These are phyloP conservation scores for Candida nitratophila DNA, from an alignment of 805 yeast genomes.

Conservation along the genomic window DNA sequence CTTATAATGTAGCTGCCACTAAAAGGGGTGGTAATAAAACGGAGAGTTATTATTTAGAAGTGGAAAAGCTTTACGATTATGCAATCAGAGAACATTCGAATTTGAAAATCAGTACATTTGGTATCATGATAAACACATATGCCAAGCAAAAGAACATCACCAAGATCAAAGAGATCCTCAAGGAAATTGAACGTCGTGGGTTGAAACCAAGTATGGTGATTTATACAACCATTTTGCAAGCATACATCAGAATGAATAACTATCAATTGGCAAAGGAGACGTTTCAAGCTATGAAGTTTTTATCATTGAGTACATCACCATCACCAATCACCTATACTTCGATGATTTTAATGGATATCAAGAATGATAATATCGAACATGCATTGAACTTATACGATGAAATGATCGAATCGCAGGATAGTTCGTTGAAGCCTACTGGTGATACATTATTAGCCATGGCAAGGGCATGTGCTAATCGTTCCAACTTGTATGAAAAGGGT, in stretches of 20 bases:
- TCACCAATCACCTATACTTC: constrained; percentile 61
- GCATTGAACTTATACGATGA: constrained; percentile 75
- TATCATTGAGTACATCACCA: constrained; percentile 61
- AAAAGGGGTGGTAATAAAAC: constrained; percentile 6
- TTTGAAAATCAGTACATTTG: constrained; percentile 34
- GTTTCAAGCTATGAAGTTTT: constrained; percentile 82
- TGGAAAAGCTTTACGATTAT: constrained; percentile 28
- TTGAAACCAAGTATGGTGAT: constrained; percentile 37
- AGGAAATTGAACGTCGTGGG: constrained; percentile 30
- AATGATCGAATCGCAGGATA: constrained; percentile 45
- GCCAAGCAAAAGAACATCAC: constrained; percentile 32
- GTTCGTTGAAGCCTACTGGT: constrained; percentile 32
- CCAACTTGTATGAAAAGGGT: constrained; percentile 44
- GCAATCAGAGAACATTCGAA: constrained; percentile 18
- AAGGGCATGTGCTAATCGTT: constrained; percentile 55
- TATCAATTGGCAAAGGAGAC: constrained; percentile 59
- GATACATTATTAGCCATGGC: constrained; percentile 52
- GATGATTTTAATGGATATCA: constrained; percentile 60
- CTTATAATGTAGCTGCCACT: constrained; percentile 14
- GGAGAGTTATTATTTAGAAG: constrained; percentile 15
- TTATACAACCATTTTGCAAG: constrained; percentile 52
- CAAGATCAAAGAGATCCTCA: constrained; percentile 30
- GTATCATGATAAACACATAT: constrained; percentile 37
- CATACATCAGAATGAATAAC: constrained; percentile 47
- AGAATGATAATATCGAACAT: constrained; percentile 57